Evolutionary conservation across 2,329 filamentous ascomycete species (phyloP).

Genomic region (Magnaporthales sp.): DNA sequence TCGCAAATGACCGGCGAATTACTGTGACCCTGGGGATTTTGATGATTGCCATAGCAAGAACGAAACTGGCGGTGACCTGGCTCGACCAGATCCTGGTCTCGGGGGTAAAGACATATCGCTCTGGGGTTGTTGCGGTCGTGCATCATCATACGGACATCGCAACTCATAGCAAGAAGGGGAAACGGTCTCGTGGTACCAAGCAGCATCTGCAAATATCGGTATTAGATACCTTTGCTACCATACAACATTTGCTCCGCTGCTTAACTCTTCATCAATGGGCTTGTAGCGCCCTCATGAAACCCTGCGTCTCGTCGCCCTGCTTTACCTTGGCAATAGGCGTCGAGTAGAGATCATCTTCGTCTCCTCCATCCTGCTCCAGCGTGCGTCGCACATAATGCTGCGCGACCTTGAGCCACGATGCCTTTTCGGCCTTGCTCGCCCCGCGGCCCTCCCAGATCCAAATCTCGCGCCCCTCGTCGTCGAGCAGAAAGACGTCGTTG

Average conservation of each 20-base stretch:
- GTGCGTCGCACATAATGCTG: constrained; percentile 43
- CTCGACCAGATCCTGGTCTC: too few relatives aligned
- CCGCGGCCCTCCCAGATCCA: constrained; percentile 59
- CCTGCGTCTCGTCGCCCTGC: constrained; percentile 44
- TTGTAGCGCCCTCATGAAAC: constrained; percentile 40
- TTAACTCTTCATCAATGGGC: constrained; percentile 9
- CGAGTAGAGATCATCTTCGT: constrained; percentile 27
- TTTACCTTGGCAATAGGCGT: constrained; percentile 48
- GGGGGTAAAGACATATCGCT: too few relatives aligned
- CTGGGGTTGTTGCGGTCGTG: too few relatives aligned
- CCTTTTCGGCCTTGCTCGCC: constrained; percentile 50
- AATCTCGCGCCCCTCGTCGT: constrained; percentile 45
- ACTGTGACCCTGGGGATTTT: too few relatives aligned
- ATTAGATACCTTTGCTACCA: not conserved
- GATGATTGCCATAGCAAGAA: too few relatives aligned
- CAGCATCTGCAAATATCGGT: not conserved
- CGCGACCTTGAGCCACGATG: constrained; percentile 51
- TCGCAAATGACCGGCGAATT: too few relatives aligned
- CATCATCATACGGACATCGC: not conserved
- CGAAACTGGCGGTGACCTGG: too few relatives aligned
- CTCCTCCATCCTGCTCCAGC: constrained; percentile 6
- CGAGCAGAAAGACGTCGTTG: constrained; percentile 54
- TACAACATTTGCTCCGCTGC: not conserved
- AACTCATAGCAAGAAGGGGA: not conserved
- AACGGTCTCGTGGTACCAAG: too few relatives aligned